Conservation (phyloP, 495 filamentous ascomycete species). For the Aspergillus indologenus region DNA sequence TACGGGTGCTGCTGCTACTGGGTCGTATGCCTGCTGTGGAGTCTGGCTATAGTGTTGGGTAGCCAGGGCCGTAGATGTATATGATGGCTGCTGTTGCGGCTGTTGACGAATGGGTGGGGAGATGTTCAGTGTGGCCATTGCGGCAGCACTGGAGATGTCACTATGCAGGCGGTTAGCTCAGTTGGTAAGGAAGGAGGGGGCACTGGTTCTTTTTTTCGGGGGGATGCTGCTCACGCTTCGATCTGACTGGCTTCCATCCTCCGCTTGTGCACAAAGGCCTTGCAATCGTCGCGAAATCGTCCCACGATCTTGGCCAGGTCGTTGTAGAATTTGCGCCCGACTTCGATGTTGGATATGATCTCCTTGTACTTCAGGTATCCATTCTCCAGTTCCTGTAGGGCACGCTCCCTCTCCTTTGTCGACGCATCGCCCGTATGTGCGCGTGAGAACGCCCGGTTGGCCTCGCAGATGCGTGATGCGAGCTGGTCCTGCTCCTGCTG, state of each 20-base stretch:
- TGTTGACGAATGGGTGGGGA: conserved; percentile 31
- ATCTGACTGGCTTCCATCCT: conserved; percentile 75
- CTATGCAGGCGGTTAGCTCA: conserved; percentile 24
- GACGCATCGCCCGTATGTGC: conserved; percentile 69
- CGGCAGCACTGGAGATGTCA: conserved; percentile 56
- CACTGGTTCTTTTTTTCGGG: conserved; percentile 15
- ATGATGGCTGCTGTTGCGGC: background rate
- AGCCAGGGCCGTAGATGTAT: conserved; percentile 6
- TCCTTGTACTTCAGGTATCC: conserved; percentile 95
- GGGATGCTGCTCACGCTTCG: conserved; percentile 52
- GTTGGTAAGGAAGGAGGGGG: background rate
- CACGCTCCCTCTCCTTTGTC: conserved; percentile 75
- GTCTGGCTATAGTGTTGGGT: conserved; percentile 24
- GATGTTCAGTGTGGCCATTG: conserved; percentile 60
- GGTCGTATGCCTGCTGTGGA: conserved; percentile 13
- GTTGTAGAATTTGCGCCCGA: conserved; percentile 94
- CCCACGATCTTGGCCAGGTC: conserved; percentile 82
- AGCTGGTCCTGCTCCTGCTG: conserved; percentile 72
- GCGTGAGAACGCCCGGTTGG: conserved; percentile 71
- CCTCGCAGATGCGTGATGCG: conserved; percentile 60
- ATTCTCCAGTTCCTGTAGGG: conserved; percentile 84
- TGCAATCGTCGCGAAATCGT: conserved; percentile 72
- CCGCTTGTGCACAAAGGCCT: conserved; percentile 74
- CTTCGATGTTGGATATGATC: conserved; percentile 82
- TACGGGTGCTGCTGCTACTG: conserved; percentile 4